Percentiles rank a stretch among this genome's conserved stretches.
Conservation (phyloP, 495 filamentous ascomycete genomes). For the Alectoria sarmentosa region DNA sequence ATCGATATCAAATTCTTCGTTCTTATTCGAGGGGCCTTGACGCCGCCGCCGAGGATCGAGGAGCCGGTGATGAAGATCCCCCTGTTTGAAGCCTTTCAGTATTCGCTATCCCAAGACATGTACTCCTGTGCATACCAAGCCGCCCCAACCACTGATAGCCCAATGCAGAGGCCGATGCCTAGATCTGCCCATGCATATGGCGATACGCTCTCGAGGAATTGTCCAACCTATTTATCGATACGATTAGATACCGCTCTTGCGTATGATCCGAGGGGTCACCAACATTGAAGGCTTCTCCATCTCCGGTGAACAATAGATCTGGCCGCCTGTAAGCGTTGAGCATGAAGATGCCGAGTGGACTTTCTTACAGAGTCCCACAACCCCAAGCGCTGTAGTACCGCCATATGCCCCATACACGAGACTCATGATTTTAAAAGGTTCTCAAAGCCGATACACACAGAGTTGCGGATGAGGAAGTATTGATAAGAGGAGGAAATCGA, state of each 20-base stretch:
- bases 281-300: slow-evolving; percentile 96
- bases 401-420: slow-evolving; percentile 60
- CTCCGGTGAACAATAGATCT: slow-evolving; percentile 98
- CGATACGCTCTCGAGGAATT: slow-evolving; percentile 88
- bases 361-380: slow-evolving; percentile 81
- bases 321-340: slow-evolving; percentile 30
- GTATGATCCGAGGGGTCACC: slow-evolving; percentile 26
- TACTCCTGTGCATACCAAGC: slow-evolving; percentile 68
- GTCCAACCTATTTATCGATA: slow-evolving; percentile 59
- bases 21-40: slow-evolving; percentile 90
- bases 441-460: not conserved
- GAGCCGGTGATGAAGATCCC: slow-evolving; percentile 98
- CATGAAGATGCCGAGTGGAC: slow-evolving; percentile 25
- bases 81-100: slow-evolving; percentile 44
- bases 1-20: slow-evolving; percentile 99
- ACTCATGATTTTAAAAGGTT: slow-evolving; percentile 42
- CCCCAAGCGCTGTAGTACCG: slow-evolving; percentile 61
- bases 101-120: not conserved
- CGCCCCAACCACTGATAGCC: slow-evolving; percentile 90
- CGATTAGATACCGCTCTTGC: slow-evolving; percentile 26
- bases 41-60: slow-evolving; percentile 95
- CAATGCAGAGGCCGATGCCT: slow-evolving; percentile 91
- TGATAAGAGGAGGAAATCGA: not conserved
- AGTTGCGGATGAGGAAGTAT: not conserved
- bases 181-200: slow-evolving; percentile 89